These are phyloP conservation scores for Russula sp. DNA, from an alignment of 768 basidiomycete species.

Conservation along the genomic window DNA sequence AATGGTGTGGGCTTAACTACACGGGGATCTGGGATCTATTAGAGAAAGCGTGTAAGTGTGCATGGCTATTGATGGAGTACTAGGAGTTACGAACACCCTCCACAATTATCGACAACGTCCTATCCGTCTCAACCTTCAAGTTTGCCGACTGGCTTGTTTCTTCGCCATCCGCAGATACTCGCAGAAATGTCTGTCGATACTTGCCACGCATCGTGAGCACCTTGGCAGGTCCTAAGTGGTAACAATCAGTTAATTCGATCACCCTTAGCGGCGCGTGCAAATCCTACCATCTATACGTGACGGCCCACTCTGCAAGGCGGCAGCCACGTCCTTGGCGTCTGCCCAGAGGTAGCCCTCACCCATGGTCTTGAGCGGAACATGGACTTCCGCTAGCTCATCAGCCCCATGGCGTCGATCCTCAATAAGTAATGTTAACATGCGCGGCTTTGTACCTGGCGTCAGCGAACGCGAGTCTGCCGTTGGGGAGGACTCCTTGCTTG, in stretches of 20 bases:
- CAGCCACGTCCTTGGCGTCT: constrained; percentile 55
- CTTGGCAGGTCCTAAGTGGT: constrained; percentile 13
- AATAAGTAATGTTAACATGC: constrained; percentile 63
- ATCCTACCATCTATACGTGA: constrained; percentile 60
- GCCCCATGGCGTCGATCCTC: constrained; percentile 50
- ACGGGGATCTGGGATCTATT: constrained; percentile 4
- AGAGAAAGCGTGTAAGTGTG: neutral
- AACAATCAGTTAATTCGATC: neutral
- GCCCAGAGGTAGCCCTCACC: constrained; percentile 61
- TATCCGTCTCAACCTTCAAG: constrained; percentile 12
- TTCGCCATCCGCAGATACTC: constrained; percentile 15
- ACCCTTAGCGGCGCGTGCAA: neutral
- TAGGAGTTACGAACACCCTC: constrained; percentile 11
- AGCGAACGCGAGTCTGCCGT: neutral
- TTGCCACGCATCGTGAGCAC: constrained; percentile 19
- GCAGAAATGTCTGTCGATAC: constrained; percentile 17
- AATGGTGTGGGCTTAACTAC: neutral
- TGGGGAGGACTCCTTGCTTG: constrained; percentile 4
- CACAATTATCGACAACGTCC: constrained; percentile 10
- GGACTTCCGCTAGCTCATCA: constrained; percentile 59
- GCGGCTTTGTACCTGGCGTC: constrained; percentile 22
- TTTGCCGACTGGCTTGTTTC: constrained; percentile 15
- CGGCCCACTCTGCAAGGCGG: constrained; percentile 51
- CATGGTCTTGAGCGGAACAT: constrained; percentile 44
- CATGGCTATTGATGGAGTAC: neutral